Evolutionary conservation across 208 protist species (phyloP).

Genomic region (Tritrichomonas musculus): DNA sequence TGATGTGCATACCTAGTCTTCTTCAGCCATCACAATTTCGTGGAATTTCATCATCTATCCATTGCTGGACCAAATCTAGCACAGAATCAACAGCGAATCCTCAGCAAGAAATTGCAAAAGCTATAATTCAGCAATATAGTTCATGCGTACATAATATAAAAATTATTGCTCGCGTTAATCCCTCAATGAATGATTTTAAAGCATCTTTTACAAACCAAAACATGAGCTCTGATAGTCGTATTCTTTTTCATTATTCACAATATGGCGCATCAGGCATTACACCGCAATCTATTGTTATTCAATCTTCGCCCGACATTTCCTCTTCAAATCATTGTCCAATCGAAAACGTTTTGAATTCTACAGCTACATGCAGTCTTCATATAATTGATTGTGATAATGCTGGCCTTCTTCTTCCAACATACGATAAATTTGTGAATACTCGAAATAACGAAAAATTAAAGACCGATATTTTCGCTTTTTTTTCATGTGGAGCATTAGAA

Average conservation of each 20-base stretch:
- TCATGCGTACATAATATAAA: not conserved
- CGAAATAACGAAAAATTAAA: not conserved
- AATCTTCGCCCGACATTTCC: not conserved
- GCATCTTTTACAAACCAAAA: not conserved
- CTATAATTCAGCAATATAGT: not conserved
- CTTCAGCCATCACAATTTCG: not conserved
- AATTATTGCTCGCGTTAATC: not conserved
- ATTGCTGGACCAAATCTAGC: not conserved
- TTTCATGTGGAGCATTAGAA: not conserved
- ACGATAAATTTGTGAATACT: not conserved
- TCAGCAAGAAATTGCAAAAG: not conserved
- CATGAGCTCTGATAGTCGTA: not conserved
- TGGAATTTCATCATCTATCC: not conserved
- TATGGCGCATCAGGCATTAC: not conserved
- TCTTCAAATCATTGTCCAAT: not conserved
- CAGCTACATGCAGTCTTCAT: not conserved
- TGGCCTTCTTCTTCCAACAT: not conserved
- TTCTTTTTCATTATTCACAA: not conserved
- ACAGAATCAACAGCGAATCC: slow-evolving; percentile 17
- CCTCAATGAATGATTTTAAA: not conserved
- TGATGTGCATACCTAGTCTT: not conserved
- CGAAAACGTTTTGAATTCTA: not conserved
- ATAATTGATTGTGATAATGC: slow-evolving; percentile 14
- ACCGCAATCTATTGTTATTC: not conserved
- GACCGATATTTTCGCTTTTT: not conserved